Conservation (phyloP, 169 alveolate species). For the Plasmodium ovale region DNA sequence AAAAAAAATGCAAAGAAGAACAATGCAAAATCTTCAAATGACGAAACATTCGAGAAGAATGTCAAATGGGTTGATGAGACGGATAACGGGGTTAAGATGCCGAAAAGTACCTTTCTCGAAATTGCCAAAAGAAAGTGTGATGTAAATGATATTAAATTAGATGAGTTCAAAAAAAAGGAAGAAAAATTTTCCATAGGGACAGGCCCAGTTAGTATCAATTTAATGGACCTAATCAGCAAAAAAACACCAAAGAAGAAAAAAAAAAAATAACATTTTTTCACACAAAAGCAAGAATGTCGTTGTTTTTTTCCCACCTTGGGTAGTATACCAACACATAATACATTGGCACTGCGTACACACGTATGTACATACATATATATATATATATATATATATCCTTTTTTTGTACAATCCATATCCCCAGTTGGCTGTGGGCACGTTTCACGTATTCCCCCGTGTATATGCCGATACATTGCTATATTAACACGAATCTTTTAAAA, state of each 20-base stretch:
- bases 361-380: neutral
- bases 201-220: conserved; percentile 40
- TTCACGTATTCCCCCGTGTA: too few species aligned
- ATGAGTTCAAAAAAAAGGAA: conserved; percentile 24
- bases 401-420: too few species aligned
- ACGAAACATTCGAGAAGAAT: neutral
- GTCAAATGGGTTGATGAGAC: neutral
- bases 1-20: conserved; percentile 7
- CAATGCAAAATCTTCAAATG: neutral
- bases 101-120: conserved; percentile 65
- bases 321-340: too few species aligned
- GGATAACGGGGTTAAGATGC: neutral
- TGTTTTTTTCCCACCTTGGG: too few species aligned
- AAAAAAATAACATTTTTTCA: too few species aligned
- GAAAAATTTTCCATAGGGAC: conserved; percentile 37
- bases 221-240: conserved; percentile 36
- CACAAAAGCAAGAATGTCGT: too few species aligned
- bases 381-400: neutral
- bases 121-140: conserved; percentile 48
- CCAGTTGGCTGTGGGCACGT: too few species aligned
- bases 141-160: conserved; percentile 9
- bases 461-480: too few species aligned
- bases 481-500: too few species aligned
- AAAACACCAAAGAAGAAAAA: conserved; percentile 59
- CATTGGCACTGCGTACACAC: too few species aligned